A percentile compares a stretch with the other conserved stretches of the same genome.
Conservation (phyloP, 805 yeast species). For the Kuraishia capsulata region DNA sequence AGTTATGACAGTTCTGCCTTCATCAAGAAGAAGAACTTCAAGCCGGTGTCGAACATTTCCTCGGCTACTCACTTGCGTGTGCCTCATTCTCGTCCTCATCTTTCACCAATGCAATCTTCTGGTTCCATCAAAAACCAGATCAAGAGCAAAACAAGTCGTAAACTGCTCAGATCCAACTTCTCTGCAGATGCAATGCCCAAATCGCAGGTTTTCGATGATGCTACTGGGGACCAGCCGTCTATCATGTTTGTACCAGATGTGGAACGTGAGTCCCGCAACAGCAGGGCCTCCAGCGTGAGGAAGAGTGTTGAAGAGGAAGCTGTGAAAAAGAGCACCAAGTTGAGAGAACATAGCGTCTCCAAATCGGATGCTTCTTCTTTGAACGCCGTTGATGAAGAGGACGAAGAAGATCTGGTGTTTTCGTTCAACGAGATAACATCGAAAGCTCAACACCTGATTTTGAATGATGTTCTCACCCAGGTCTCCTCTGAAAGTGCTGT, state of each 20-base stretch:
- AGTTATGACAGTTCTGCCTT: neutral
- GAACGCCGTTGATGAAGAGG: conserved; percentile 2
- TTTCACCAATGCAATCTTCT: neutral
- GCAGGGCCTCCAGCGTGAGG: neutral
- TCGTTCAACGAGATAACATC: conserved; percentile 88
- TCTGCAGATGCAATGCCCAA: conserved; percentile 67
- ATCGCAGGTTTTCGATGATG: conserved; percentile 58
- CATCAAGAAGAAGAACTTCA: neutral
- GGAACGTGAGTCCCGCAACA: conserved; percentile 7
- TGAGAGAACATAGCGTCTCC: neutral
- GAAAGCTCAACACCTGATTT: conserved; percentile 77
- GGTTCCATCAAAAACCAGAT: neutral
- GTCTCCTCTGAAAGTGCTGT: conserved; percentile 60
- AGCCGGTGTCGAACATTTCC: conserved; percentile 5
- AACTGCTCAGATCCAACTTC: conserved; percentile 46
- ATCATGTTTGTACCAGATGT: conserved; percentile 48
- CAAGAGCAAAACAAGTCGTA: conserved; percentile 7
- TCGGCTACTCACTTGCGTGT: conserved; percentile 11
- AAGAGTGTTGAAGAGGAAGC: neutral
- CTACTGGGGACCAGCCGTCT: conserved; percentile 59
- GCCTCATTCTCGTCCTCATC: conserved; percentile 8
- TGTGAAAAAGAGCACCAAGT: neutral
- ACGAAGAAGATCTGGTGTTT: conserved; percentile 12
- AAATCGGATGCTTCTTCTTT: neutral
- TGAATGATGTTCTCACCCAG: conserved; percentile 75